Evolutionary conservation across 1,139 yeast species (phyloP), one percentile per base, ranked within the genome.

Genomic region (Wickerhamiella infanticola): DNA sequence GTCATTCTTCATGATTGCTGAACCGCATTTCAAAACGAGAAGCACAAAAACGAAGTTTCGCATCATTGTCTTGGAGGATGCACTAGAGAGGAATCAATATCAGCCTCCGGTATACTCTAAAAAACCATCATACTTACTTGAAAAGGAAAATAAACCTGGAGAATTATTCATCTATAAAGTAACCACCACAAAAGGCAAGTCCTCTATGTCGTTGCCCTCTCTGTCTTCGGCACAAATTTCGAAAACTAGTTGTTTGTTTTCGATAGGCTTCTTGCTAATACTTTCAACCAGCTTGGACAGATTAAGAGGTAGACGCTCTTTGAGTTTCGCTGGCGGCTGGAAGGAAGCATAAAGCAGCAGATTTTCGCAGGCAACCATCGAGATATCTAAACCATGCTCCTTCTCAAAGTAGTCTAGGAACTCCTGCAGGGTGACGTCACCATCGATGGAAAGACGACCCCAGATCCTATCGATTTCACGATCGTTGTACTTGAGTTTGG

Each of bases 171-270:
- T 25, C 5, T 5, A 38, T 13, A 39, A 11, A 29, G 24, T 41
- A 24, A 81, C 72, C 50, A 79, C 76, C 49, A 86, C 75, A 61
- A 76, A 85, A 38, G 98, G 98, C 53, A 86, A 85, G n/a, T 61
- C 66, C 58, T 88, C 98, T 26, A 86, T 95, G 62, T 93, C 98
- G 61, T 90, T 96, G 38, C 93, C 99, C 45, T 79, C 74, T 58
- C 77, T 70, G 61, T 90, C 98, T 59, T 90, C 98, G 50, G 93
- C 84, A 61, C 95, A 85, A 40, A 90, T 74, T 64, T 90, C 98
- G 51, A 93, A 74, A 48, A 88, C 79, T 65, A 90, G 70, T 48
- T 77, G 78, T 60, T 82, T 86, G 3, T 69, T 61, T n/a, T 86
- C 82, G 48, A 90, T 66, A 18, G 84, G 86, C 63, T 84, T 82